Evolutionary conservation across 768 basidiomycete genomes (phyloP).

Genomic region (Arthromyces matolae): DNA sequence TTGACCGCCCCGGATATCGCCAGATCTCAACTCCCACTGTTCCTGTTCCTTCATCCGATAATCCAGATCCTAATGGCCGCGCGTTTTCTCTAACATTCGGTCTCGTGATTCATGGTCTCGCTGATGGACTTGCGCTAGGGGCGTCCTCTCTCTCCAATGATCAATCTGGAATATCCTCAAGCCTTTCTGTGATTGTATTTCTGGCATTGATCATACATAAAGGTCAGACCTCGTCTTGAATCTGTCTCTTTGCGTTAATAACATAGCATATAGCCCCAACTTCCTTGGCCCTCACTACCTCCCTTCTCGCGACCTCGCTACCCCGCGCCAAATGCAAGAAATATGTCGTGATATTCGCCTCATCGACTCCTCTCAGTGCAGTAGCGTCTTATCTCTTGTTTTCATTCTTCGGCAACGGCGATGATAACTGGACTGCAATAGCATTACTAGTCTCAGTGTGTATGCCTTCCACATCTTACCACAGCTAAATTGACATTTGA

Average conservation of each 20-base stretch:
- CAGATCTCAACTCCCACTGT: constrained; percentile 15
- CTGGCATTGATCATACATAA: constrained; percentile 91
- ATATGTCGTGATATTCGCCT: constrained; percentile 74
- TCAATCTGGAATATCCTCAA: constrained; percentile 31
- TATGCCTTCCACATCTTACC: constrained; percentile 6
- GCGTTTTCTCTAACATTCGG: constrained; percentile 81
- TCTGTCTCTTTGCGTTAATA: background rate
- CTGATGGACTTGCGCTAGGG: constrained; percentile 91
- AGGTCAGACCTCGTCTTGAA: constrained; percentile 36
- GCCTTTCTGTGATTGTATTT: constrained; percentile 81
- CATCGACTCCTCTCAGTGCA: constrained; percentile 82
- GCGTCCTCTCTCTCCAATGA: constrained; percentile 53
- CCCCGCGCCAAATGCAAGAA: constrained; percentile 65
- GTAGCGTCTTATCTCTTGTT: constrained; percentile 72
- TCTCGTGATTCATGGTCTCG: constrained; percentile 80
- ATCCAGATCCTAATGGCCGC: constrained; percentile 24
- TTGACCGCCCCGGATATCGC: constrained; percentile 19
- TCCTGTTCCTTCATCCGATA: constrained; percentile 14
- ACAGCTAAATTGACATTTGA: background rate
- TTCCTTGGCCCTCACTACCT: constrained; percentile 82
- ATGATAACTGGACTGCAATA: constrained; percentile 62
- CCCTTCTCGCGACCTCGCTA: constrained; percentile 75
- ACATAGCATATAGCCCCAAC: constrained; percentile 67
- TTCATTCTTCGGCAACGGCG: constrained; percentile 44
- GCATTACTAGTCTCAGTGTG: constrained; percentile 83